These are phyloP conservation scores for Arabidopsis suecica DNA, from an alignment of 345 rosid genomes.

Conservation along the genomic window DNA sequence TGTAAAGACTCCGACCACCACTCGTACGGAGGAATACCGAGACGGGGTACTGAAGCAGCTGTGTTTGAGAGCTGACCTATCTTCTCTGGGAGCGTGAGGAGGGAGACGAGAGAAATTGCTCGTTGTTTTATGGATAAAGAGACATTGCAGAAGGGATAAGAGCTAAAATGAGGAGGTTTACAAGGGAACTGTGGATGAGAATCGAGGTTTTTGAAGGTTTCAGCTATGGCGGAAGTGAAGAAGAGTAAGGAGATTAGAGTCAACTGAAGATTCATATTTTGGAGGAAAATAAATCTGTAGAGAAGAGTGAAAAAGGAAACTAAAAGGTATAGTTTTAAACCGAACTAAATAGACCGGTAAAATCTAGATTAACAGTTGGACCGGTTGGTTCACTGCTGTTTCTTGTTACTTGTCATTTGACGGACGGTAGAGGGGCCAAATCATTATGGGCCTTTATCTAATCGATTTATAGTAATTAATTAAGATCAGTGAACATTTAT, in stretches of 20 bases:
- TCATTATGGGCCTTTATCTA: conserved; percentile 10
- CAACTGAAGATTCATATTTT: conserved; percentile 35
- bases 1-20: conserved; percentile 99
- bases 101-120: conserved; percentile 72
- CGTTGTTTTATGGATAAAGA: conserved; percentile 58
- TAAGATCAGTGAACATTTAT: background rate
- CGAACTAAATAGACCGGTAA: background rate
- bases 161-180: conserved; percentile 54
- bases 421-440: background rate
- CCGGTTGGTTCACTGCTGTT: conserved; percentile 14
- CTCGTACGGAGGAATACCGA: conserved; percentile 81
- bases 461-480: too few relatives aligned
- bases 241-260: conserved; percentile 23
- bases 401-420: background rate
- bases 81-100: conserved; percentile 77
- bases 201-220: conserved; percentile 30
- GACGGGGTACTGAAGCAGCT: conserved; percentile 72
- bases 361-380: background rate
- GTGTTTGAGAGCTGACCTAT: conserved; percentile 68
- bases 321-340: conserved; percentile 23
- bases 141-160: conserved; percentile 70
- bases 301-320: background rate
- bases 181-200: conserved; percentile 60
- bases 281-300: background rate
- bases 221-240: conserved; percentile 41